phyloP scores from a whole-genome alignment of 768 basidiomycete genomes.

The Collybia mongolica region DNA sequence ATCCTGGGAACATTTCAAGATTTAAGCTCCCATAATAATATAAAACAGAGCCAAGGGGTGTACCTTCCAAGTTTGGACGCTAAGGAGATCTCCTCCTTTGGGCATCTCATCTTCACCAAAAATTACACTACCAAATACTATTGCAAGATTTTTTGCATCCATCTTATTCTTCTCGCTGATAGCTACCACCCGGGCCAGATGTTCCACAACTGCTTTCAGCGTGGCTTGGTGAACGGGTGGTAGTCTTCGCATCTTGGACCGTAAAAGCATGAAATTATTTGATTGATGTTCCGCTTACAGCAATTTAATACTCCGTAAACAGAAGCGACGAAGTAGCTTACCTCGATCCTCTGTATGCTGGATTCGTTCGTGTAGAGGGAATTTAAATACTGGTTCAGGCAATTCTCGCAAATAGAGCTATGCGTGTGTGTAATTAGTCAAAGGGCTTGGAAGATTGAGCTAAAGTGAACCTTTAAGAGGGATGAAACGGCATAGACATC shows the following conservation, averaged over 20 bases:
- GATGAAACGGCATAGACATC: conserved; percentile 85
- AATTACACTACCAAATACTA: conserved; percentile 85
- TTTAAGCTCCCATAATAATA: neutral
- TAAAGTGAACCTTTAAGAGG: conserved; percentile 68
- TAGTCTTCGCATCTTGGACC: conserved; percentile 83
- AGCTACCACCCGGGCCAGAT: conserved; percentile 71
- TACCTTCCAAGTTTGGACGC: conserved; percentile 77
- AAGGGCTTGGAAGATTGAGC: neutral
- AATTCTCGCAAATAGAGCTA: conserved; percentile 83
- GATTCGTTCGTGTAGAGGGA: conserved; percentile 75
- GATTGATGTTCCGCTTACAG: conserved; percentile 64
- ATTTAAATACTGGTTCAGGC: conserved; percentile 87
- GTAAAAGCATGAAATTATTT: conserved; percentile 72
- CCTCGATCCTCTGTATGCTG: conserved; percentile 80
- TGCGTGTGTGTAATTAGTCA: neutral
- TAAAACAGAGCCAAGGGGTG: neutral
- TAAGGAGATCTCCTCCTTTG: conserved; percentile 73
- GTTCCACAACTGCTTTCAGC: conserved; percentile 77
- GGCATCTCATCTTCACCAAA: conserved; percentile 92
- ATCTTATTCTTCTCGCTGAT: conserved; percentile 82
- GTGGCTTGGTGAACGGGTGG: conserved; percentile 85
- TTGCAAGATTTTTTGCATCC: conserved; percentile 90
- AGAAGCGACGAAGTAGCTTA: conserved; percentile 25
- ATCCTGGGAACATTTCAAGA: conserved; percentile 26
- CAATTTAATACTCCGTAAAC: neutral